These are phyloP conservation scores for Trichosporon coremiiforme DNA, from an alignment of 1,284 basidiomycete species.

Conservation along the genomic window DNA sequence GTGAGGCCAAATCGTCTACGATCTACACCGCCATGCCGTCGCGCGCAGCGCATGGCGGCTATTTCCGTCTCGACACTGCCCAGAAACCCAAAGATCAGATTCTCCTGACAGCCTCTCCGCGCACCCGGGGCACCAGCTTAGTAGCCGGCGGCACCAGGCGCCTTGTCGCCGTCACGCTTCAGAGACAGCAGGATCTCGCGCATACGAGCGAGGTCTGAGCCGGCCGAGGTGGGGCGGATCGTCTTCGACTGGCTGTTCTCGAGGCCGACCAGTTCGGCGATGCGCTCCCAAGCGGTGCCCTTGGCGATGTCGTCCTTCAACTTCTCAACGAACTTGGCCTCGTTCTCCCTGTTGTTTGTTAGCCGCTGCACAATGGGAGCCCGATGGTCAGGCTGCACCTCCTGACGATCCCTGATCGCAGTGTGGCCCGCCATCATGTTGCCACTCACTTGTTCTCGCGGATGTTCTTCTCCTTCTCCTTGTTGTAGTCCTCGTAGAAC, in stretches of 20 bases:
- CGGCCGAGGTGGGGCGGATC: conserved; percentile 79
- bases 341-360: conserved; percentile 69
- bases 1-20: conserved; percentile 19
- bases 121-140: conserved; percentile 49
- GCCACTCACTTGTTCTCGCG: conserved; percentile 86
- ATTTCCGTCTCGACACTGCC: conserved; percentile 13
- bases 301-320: conserved; percentile 76
- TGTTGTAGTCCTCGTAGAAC: conserved; percentile 93
- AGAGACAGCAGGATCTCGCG: conserved; percentile 86
- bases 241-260: conserved; percentile 91
- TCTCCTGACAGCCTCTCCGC: not conserved
- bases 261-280: conserved; percentile 81
- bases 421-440: not conserved
- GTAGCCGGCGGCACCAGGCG: conserved; percentile 89
- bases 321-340: conserved; percentile 74
- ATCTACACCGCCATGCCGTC: conserved; percentile 13
- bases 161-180: conserved; percentile 82
- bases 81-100: conserved; percentile 14
- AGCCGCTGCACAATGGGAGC: not conserved
- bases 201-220: conserved; percentile 84
- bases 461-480: conserved; percentile 90
- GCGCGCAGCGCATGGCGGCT: conserved; percentile 7
- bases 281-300: conserved; percentile 95
- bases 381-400: not conserved
- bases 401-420: too few species aligned